Percentiles rank a stretch among this genome's conserved stretches.
Evolutionary conservation across 2,329 filamentous ascomycete species (phyloP).

Genomic region (Gaeumannomyces sp.): DNA sequence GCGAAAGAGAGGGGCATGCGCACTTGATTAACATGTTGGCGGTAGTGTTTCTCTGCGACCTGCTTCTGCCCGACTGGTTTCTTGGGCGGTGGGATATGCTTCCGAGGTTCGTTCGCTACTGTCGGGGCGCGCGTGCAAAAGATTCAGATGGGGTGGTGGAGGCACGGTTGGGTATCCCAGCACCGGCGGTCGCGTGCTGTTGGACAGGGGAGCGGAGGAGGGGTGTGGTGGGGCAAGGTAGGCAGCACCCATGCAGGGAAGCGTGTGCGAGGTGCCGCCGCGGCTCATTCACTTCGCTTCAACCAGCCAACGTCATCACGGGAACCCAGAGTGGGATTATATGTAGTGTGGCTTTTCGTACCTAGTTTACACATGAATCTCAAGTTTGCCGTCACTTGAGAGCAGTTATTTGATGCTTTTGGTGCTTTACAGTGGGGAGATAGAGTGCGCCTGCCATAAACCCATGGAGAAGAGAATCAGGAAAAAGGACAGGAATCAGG

Average conservation of each 20-base stretch:
- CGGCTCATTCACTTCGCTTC: no score
- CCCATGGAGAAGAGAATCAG: neutral
- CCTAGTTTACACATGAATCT: neutral
- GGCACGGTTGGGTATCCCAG: neutral
- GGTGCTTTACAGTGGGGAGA: no score
- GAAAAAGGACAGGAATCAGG: neutral
- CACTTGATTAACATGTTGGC: conserved; percentile 48
- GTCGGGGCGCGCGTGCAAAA: neutral
- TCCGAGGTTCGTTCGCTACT: neutral
- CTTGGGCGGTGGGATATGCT: neutral
- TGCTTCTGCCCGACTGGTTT: neutral
- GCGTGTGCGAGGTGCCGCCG: no score
- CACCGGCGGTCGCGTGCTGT: neutral
- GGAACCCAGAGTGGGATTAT: neutral
- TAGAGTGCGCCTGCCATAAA: neutral
- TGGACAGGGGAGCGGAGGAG: neutral
- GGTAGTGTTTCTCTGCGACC: conserved; percentile 6
- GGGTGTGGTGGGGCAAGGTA: conserved; percentile 1
- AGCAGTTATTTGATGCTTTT: no score
- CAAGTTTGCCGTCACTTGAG: neutral
- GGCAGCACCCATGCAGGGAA: no score
- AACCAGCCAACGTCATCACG: no score
- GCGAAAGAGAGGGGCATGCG: conserved; percentile 3
- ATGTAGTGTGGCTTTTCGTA: neutral
- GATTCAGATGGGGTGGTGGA: neutral